A percentile compares a stretch with the other conserved stretches of the same genome.
phyloP scores from a whole-genome alignment of 495 filamentous ascomycete species.

The Penicillium desertorum region DNA sequence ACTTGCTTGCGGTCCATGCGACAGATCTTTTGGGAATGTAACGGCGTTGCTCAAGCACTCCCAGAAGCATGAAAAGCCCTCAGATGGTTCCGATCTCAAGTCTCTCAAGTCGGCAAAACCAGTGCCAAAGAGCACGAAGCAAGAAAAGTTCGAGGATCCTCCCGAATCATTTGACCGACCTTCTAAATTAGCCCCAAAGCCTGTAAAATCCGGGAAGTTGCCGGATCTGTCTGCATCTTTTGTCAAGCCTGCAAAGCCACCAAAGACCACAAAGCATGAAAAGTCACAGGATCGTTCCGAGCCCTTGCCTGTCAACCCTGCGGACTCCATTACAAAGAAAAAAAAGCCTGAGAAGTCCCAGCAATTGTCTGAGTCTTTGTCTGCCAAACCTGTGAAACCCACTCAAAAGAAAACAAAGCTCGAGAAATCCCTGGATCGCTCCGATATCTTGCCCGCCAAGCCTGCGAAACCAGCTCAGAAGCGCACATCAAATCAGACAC shows the following conservation, averaged over 20 bases:
- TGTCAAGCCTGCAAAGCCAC: background rate
- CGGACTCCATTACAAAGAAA: background rate
- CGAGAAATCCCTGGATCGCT: background rate
- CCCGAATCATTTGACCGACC: background rate
- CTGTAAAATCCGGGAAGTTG: background rate
- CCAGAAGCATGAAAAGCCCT: constrained; percentile 1
- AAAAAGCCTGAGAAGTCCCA: background rate
- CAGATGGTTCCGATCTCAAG: constrained; percentile 3
- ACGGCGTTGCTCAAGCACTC: constrained; percentile 3
- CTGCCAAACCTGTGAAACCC: background rate
- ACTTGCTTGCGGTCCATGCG: constrained; percentile 4
- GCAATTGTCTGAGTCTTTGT: background rate
- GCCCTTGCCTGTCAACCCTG: background rate
- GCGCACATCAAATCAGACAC: background rate
- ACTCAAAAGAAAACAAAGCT: background rate
- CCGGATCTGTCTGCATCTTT: background rate
- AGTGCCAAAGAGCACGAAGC: background rate
- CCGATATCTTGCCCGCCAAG: background rate
- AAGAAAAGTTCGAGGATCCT: background rate
- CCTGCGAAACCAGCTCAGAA: background rate
- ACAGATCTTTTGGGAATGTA: constrained; percentile 1
- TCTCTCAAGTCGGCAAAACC: background rate
- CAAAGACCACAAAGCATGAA: background rate
- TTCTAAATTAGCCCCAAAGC: background rate
- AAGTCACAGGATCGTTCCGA: background rate